Evolutionary conservation across 2,329 filamentous ascomycete genomes (phyloP), one percentile per base, ranked within the genome.

Genomic region (Aspergillus neoniger): DNA sequence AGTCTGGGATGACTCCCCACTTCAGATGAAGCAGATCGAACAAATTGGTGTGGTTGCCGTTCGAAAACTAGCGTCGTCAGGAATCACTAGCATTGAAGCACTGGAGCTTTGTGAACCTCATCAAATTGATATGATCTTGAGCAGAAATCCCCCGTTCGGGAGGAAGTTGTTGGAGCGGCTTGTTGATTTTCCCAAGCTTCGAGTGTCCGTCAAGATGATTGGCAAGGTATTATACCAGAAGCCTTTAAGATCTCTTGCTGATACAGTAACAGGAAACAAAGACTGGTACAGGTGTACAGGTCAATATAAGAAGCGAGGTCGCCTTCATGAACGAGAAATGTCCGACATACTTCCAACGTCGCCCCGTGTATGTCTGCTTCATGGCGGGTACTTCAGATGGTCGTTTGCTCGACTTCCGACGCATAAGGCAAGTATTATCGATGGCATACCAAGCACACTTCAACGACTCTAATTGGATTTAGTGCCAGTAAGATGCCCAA

Each of bases 131-230:
- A 84, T 87, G 51, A 78, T 92, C 23, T 74, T 96, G 50, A 89
- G 87, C 64, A 88, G 89, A 57, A 92, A 96, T 65, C 91, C 92
- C 0, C 92, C 94, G 0, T 96, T 90, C 70, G 95, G 94, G 0
- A 83, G 85, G 48, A 88, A 88, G 44, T 72, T 96, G 44, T 78
- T 90, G 14, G 85, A 86, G 12, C 80, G 81, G 19, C 76, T 95
- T 9, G 84, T 83, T 1, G 81, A 82, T 0, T 98, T 97, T 68
- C 95, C 95, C 0, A 86, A 85, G 64, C 77, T 88, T 60, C 79
- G 83, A 32, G 79, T 89, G 3, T 80, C 81, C 5, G 68, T 87
- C 12, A 82, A 83, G 60, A 76, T 83, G 59, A 72, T 80, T 28
- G 79, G 79, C 4, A 81, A 81, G 65, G 83, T 80, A 61, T 55